Evolutionary conservation across 148 eudicot genomes (phyloP).

Genomic region (Nepenthes gracilis): DNA sequence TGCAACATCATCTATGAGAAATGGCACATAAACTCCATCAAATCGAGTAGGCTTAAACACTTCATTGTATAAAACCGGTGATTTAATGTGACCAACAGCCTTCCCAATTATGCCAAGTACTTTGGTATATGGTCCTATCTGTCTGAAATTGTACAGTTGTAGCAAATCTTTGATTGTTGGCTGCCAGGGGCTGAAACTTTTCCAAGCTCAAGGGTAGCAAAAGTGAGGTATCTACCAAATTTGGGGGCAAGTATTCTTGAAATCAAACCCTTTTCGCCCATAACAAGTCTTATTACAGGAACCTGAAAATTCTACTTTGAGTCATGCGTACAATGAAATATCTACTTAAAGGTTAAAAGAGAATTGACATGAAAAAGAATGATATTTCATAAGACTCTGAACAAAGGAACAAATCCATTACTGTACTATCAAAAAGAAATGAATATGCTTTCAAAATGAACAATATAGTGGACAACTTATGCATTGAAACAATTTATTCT

Average conservation of each 20-base stretch:
- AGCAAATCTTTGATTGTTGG: constrained; percentile 54
- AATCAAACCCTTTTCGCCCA: constrained; percentile 71
- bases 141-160: constrained; percentile 59
- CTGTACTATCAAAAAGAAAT: too few species aligned
- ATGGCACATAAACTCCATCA: constrained; percentile 56
- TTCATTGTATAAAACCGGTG: constrained; percentile 48
- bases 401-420: too few species aligned
- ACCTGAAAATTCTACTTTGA: constrained; percentile 24
- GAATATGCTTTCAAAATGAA: too few species aligned
- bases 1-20: constrained; percentile 55
- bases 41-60: constrained; percentile 43
- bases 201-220: constrained; percentile 54
- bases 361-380: too few species aligned
- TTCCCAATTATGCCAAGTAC: constrained; percentile 63
- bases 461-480: too few species aligned
- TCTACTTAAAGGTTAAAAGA: too few species aligned
- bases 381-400: too few species aligned
- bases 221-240: constrained; percentile 74
- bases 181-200: constrained; percentile 66
- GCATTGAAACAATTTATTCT: too few species aligned
- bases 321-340: too few species aligned
- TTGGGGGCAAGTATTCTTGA: constrained; percentile 60
- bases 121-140: constrained; percentile 51
- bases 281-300: constrained; percentile 63
- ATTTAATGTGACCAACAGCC: constrained; percentile 67